Conservation (phyloP, 495 filamentous ascomycete genomes). For the Penicillium atrosanguineum region DNA sequence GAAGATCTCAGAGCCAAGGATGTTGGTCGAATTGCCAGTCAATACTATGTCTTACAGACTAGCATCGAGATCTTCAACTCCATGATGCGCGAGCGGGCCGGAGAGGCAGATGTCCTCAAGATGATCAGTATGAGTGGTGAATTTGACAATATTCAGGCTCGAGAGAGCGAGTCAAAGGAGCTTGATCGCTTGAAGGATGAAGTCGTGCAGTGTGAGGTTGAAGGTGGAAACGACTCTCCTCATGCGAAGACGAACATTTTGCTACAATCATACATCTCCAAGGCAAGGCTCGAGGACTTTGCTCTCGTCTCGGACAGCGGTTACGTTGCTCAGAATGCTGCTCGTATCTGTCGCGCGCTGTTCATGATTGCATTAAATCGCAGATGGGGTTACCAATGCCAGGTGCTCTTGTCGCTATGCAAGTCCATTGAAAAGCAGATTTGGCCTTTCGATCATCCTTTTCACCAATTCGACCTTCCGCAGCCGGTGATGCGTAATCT, state of each 20-base stretch:
- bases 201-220: constrained; percentile 67
- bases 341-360: constrained; percentile 87
- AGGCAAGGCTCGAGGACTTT: constrained; percentile 84
- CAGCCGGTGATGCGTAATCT: constrained; percentile 78
- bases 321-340: constrained; percentile 94
- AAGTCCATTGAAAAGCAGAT: constrained; percentile 95
- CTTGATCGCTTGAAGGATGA: constrained; percentile 64
- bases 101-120: constrained; percentile 83
- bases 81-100: constrained; percentile 76
- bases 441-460: constrained; percentile 92
- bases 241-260: constrained; percentile 95
- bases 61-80: constrained; percentile 95
- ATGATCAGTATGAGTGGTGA: constrained; percentile 97
- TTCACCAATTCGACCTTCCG: constrained; percentile 91
- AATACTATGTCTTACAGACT: constrained; percentile 90
- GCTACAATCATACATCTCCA: constrained; percentile 92
- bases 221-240: constrained; percentile 69
- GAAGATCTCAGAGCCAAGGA: constrained; percentile 91
- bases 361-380: constrained; percentile 98
- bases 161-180: constrained; percentile 84
- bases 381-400: constrained; percentile 90
- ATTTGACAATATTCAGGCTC: constrained; percentile 92
- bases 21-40: constrained; percentile 92
- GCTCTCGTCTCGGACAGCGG: constrained; percentile 85
- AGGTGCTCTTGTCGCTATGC: constrained; percentile 82